phyloP scores from a whole-genome alignment of 75 land plant genomes.

The Cupressus sempervirens region DNA sequence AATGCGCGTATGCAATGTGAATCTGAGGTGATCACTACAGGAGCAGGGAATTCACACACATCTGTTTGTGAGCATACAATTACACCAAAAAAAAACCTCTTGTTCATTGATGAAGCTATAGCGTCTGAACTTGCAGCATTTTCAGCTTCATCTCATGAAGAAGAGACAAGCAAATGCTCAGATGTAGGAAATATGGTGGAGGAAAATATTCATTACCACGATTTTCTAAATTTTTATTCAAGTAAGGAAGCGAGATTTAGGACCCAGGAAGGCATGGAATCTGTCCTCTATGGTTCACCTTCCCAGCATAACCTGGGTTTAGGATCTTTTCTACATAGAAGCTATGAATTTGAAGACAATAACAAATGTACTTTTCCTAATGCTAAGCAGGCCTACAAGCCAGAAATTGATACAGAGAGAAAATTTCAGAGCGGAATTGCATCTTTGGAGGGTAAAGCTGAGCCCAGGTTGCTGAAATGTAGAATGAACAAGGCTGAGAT shows the following conservation, averaged over 20 bases:
- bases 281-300: neutral
- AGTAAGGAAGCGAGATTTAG: neutral
- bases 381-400: neutral
- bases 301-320: neutral
- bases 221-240: conserved; percentile 4
- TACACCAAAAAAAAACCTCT: neutral
- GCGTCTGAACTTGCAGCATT: conserved; percentile 10
- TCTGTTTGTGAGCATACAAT: neutral
- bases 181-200: neutral
- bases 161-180: neutral
- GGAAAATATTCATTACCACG: neutral
- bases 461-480: neutral
- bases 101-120: conserved; percentile 4
- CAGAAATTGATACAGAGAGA: neutral
- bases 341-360: neutral
- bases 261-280: conserved; percentile 7
- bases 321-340: neutral
- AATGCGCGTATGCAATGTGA: neutral
- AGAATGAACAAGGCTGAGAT: neutral
- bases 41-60: neutral
- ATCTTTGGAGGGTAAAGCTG: neutral
- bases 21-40: neutral
- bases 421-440: neutral
- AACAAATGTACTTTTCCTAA: neutral
- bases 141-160: conserved; percentile 10